Conservation (phyloP, 257 asterid genomes). For the Ilex aquifolium region DNA sequence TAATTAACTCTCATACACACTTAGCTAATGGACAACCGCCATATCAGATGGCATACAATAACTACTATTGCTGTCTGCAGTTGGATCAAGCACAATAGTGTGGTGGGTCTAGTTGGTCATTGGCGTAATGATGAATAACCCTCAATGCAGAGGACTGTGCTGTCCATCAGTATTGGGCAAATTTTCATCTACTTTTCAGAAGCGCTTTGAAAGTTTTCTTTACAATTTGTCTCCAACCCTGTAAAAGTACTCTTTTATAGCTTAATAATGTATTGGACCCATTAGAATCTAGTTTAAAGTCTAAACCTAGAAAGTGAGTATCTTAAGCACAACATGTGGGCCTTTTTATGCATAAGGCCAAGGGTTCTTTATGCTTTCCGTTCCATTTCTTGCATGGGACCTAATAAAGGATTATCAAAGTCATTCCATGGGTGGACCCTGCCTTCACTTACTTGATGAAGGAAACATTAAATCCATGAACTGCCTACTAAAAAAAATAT, state of each 20-base stretch:
- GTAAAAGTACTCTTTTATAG: background rate
- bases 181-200: background rate
- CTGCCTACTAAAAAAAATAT: too few relatives aligned
- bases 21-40: too few relatives aligned
- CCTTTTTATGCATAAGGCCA: background rate
- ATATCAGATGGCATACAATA: too few relatives aligned
- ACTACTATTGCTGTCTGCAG: too few relatives aligned
- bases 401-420: background rate
- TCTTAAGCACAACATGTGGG: background rate
- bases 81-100: too few relatives aligned
- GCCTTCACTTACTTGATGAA: too few relatives aligned
- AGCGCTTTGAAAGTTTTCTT: background rate
- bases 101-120: too few relatives aligned
- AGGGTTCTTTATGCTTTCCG: background rate
- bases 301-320: too few relatives aligned
- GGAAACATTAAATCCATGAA: too few relatives aligned
- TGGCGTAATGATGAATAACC: too few relatives aligned
- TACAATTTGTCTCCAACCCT: background rate
- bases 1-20: too few relatives aligned
- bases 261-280: background rate
- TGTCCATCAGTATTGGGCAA: background rate
- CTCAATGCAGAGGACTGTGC: too few relatives aligned
- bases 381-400: background rate
- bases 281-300: background rate
- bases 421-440: background rate